Conservation (phyloP, 2,329 filamentous ascomycete species). For the Sporothrix sp. region DNA sequence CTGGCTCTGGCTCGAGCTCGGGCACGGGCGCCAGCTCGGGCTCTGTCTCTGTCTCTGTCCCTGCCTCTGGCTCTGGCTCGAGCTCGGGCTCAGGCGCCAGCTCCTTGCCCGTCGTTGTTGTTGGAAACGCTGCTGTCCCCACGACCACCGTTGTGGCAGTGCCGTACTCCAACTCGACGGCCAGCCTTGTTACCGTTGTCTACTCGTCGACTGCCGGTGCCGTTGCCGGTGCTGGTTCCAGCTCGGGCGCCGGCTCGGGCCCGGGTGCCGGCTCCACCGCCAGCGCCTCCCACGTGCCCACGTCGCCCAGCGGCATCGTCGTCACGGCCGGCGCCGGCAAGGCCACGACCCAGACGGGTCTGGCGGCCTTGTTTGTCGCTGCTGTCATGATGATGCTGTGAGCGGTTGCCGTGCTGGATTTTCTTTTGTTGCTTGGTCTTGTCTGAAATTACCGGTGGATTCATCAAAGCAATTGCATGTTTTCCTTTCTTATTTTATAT, state of each 20-base stretch:
- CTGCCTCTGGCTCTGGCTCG: background rate
- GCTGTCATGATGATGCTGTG: constrained; percentile 15
- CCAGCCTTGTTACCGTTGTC: background rate
- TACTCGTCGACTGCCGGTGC: background rate
- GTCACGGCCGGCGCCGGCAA: constrained; percentile 16
- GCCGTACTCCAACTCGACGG: constrained; percentile 6
- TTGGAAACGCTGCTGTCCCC: constrained; percentile 4
- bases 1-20: constrained; percentile 9
- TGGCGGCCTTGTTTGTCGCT: constrained; percentile 9
- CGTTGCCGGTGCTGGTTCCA: background rate
- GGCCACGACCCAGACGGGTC: constrained; percentile 11
- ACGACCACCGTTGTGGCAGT: background rate
- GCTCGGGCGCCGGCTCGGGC: background rate
- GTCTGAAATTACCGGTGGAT: background rate
- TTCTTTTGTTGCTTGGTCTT: too few relatives aligned
- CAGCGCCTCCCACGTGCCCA: background rate
- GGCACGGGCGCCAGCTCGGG: background rate
- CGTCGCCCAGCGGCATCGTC: background rate
- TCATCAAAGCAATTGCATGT: background rate
- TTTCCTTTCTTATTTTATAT: background rate
- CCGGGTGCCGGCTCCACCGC: background rate
- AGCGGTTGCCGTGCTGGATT: too few relatives aligned
- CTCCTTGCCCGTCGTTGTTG: background rate
- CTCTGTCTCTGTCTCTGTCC: background rate
- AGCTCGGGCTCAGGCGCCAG: constrained; percentile 7